Evolutionary conservation across 2,329 filamentous ascomycete genomes (phyloP).

Genomic region (Pestalotiopsis fici): DNA sequence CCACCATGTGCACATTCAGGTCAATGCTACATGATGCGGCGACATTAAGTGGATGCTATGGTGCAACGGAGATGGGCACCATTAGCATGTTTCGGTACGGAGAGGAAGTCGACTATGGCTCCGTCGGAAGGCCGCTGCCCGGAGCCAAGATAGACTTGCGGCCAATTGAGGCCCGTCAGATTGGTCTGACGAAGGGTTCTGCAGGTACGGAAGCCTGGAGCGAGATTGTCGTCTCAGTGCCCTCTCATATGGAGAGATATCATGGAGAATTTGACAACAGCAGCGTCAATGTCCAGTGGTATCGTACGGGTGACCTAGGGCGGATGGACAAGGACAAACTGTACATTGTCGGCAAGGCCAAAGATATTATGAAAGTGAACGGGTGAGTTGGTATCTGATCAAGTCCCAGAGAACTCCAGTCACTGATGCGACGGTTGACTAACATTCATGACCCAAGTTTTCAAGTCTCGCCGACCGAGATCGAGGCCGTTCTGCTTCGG

Average conservation of each 20-base stretch:
- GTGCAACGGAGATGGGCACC: conserved; percentile 55
- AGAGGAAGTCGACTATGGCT: conserved; percentile 41
- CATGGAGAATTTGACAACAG: conserved; percentile 22
- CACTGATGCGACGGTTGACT: background rate
- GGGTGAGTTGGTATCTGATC: conserved; percentile 29
- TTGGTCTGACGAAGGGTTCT: background rate
- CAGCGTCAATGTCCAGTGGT: conserved; percentile 31
- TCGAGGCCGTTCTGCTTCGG: conserved; percentile 44
- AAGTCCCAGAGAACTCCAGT: background rate
- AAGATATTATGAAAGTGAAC: conserved; percentile 47
- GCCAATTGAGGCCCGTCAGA: background rate
- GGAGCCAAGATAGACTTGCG: conserved; percentile 28
- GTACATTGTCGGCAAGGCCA: conserved; percentile 40
- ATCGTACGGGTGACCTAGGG: conserved; percentile 42
- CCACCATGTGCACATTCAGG: conserved; percentile 39
- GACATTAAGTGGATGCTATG: conserved; percentile 49
- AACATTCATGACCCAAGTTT: conserved; percentile 29
- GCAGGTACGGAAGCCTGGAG: background rate
- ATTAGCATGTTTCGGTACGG: conserved; percentile 39
- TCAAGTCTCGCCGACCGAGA: conserved; percentile 48
- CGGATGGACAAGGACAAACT: conserved; percentile 34
- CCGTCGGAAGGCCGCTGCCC: conserved; percentile 45
- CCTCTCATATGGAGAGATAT: conserved; percentile 2
- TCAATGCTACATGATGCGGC: conserved; percentile 39
- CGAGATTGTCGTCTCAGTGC: background rate